Evolutionary conservation across 2,329 filamentous ascomycete genomes (phyloP).

Genomic region (Niveomyces coronatus): DNA sequence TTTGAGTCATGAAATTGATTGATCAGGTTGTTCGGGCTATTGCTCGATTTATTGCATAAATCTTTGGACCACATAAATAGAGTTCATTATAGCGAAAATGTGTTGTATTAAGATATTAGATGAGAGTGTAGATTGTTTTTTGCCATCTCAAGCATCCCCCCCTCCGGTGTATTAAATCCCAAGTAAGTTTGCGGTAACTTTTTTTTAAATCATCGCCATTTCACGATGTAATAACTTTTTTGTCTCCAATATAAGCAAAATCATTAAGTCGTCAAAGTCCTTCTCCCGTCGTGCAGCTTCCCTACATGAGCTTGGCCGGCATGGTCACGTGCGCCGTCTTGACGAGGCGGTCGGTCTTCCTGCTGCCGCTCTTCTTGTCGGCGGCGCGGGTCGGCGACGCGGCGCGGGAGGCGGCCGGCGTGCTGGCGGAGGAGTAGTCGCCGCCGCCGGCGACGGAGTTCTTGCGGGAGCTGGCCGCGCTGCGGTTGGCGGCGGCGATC

Average conservation of each 20-base stretch:
- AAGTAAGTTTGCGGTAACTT: no score
- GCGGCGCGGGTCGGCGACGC: not conserved
- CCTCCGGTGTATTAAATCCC: no score
- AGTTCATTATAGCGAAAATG: no score
- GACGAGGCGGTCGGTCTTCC: no score
- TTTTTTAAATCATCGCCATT: no score
- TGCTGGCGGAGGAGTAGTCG: not conserved
- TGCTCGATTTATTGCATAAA: not conserved
- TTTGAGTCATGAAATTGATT: not conserved
- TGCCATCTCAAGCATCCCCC: no score
- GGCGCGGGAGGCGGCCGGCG: not conserved
- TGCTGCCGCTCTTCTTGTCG: no score
- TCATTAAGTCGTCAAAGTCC: no score
- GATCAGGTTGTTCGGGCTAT: not conserved
- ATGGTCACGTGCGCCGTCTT: no score
- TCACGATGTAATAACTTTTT: not conserved
- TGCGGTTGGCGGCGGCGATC: constrained; percentile 5
- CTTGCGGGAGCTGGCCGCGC: constrained; percentile 9
- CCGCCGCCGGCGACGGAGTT: constrained; percentile 1
- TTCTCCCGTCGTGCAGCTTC: not conserved
- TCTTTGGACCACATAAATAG: not conserved
- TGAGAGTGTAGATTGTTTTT: no score
- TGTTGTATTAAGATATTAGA: no score
- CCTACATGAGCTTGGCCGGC: no score
- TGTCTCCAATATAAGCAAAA: not conserved